Conservation (phyloP, 2,329 filamentous ascomycete species). For the Penicillium psychrosexuale region DNA sequence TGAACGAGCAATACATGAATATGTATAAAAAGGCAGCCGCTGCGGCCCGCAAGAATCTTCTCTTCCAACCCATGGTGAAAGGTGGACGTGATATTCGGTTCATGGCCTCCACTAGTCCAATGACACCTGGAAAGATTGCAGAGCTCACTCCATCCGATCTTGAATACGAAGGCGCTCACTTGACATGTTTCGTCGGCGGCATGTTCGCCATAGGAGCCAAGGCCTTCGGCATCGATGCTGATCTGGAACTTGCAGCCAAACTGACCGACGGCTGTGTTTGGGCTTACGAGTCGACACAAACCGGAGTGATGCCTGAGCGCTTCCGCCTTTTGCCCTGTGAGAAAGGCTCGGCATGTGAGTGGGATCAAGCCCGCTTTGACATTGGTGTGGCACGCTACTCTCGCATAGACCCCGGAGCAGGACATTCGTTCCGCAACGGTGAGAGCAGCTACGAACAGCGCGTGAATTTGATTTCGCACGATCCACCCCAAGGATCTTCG, state of each 20-base stretch:
- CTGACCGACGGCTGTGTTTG: conserved; percentile 62
- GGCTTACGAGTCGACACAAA: conserved; percentile 56
- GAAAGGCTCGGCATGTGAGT: conserved; percentile 45
- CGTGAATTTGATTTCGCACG: conserved; percentile 16
- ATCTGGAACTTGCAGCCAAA: conserved; percentile 56
- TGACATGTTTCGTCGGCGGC: conserved; percentile 59
- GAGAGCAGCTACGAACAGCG: conserved; percentile 25
- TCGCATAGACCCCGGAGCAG: conserved; percentile 40
- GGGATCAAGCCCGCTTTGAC: conserved; percentile 46
- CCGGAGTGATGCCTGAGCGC: conserved; percentile 61
- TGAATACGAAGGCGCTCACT: conserved; percentile 55
- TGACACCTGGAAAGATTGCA: conserved; percentile 21
- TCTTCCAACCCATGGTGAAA: conserved; percentile 48
- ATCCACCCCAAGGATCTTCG: conserved; percentile 4
- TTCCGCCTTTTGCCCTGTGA: conserved; percentile 55
- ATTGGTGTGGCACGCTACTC: conserved; percentile 43
- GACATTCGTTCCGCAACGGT: conserved; percentile 26
- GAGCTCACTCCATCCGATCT: conserved; percentile 27
- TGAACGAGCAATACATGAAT: conserved; percentile 41
- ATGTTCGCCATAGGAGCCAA: conserved; percentile 61
- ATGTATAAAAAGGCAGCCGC: conserved; percentile 46
- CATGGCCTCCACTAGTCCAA: conserved; percentile 31
- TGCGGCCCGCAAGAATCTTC: conserved; percentile 39
- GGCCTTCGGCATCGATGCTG: conserved; percentile 53
- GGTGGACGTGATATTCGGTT: conserved; percentile 43